Conservation (phyloP, 2,329 filamentous ascomycete species). For the Claviceps pusilla region DNA sequence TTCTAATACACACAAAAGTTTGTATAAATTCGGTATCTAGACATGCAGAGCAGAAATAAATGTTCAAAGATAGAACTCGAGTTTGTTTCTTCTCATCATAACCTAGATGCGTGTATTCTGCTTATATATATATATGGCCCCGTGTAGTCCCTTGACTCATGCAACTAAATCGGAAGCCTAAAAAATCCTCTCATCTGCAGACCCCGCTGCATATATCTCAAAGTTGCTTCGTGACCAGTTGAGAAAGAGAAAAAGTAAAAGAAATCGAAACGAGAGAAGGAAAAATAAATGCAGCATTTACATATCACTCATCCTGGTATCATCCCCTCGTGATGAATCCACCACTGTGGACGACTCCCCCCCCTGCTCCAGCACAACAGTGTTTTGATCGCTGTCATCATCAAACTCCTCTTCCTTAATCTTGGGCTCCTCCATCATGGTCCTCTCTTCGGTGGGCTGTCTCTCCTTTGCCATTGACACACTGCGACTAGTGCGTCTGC, state of each 20-base stretch:
- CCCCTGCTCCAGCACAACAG: slow-evolving; percentile 17
- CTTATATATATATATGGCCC: not conserved
- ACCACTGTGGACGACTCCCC: slow-evolving; percentile 24
- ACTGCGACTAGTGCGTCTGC: slow-evolving; percentile 29
- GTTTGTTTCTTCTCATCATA: not conserved
- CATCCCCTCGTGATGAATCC: slow-evolving; percentile 27
- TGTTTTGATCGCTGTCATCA: slow-evolving; percentile 22
- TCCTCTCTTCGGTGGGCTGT: slow-evolving; percentile 22
- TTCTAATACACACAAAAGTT: too few relatives aligned
- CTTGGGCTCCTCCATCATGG: slow-evolving; percentile 24
- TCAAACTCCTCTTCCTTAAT: slow-evolving; percentile 35
- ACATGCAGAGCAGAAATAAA: not conserved
- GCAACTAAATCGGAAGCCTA: not conserved
- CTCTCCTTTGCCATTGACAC: slow-evolving; percentile 23
- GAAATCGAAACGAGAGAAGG: not conserved
- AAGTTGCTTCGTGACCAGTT: not conserved
- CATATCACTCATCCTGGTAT: slow-evolving; percentile 14
- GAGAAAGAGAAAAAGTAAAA: not conserved
- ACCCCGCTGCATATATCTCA: not conserved
- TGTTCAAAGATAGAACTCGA: not conserved
- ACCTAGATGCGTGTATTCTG: not conserved
- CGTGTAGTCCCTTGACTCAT: not conserved
- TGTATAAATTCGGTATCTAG: not conserved
- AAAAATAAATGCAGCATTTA: not conserved
- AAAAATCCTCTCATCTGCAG: not conserved